Conservation (phyloP, 208 protist genomes). For the Trypanosoma melophagium region DNA sequence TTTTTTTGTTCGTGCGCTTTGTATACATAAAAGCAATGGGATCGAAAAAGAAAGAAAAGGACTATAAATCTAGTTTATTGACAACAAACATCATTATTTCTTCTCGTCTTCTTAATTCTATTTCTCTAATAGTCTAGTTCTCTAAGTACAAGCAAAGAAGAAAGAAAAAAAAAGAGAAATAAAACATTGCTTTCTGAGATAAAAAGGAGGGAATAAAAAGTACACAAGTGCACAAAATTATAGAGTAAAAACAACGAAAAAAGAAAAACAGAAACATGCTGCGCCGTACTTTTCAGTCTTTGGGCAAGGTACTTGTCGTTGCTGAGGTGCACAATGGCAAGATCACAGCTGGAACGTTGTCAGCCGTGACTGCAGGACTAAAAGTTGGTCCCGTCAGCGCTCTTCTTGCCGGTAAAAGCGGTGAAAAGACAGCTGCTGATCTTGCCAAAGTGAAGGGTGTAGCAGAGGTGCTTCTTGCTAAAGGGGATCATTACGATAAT, state of each 20-base stretch:
- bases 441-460: slow-evolving; percentile 83
- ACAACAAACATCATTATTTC: slow-evolving; percentile 9
- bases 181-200: no score
- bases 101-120: slow-evolving; percentile 16
- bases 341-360: slow-evolving; percentile 74
- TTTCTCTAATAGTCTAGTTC: no score
- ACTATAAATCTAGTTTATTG: neutral
- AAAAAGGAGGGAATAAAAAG: no score
- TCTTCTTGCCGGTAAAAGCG: slow-evolving; percentile 74
- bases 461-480: slow-evolving; percentile 61
- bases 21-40: no score
- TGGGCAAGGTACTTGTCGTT: slow-evolving; percentile 75
- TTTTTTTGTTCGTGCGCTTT: no score
- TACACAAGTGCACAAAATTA: no score
- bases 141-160: no score
- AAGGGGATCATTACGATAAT: slow-evolving; percentile 75
- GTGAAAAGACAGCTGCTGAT: slow-evolving; percentile 28
- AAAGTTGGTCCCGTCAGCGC: slow-evolving; percentile 83
- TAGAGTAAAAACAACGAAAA: slow-evolving; percentile 4
- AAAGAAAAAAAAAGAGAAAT: slow-evolving; percentile 10
- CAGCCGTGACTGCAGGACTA: slow-evolving; percentile 85
- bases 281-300: slow-evolving; percentile 25
- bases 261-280: slow-evolving; percentile 46
- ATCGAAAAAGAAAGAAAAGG: neutral
- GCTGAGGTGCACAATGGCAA: slow-evolving; percentile 67